These are phyloP conservation scores for Vaccinium macrocarpon DNA, from an alignment of 148 eudicot genomes.

Conservation along the genomic window DNA sequence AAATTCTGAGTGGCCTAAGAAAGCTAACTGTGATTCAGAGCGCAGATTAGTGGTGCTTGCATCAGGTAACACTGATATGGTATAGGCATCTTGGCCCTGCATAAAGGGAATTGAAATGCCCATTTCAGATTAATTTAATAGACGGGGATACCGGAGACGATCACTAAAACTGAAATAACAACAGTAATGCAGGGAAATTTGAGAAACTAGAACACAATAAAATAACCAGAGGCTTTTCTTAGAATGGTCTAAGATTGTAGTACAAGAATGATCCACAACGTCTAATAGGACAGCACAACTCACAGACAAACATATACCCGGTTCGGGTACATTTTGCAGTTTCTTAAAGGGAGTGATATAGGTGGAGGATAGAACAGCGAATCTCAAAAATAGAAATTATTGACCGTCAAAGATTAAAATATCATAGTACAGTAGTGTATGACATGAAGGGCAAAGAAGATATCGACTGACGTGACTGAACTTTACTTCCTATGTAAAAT, in stretches of 20 bases:
- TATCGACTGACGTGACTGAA: not conserved
- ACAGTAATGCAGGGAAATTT: not conserved
- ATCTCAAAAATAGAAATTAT: not conserved
- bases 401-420: not conserved
- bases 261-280: not conserved
- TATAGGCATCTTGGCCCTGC: conserved; percentile 51
- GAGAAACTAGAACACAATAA: not conserved
- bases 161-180: not conserved
- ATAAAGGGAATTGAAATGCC: conserved; percentile 7
- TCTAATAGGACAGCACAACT: not conserved
- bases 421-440: not conserved
- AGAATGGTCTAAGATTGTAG: not conserved
- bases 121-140: not conserved
- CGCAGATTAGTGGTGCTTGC: conserved; percentile 30
- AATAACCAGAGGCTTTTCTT: not conserved
- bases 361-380: not conserved
- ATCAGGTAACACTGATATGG: conserved; percentile 47
- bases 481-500: not conserved
- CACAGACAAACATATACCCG: not conserved
- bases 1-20: conserved; percentile 23
- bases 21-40: conserved; percentile 32
- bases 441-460: not conserved
- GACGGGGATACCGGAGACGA: not conserved
- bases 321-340: not conserved
- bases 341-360: not conserved